A percentile compares a stretch with the other conserved stretches of the same genome.
phyloP scores from a whole-genome alignment of 306 rosid genomes.

The Trifolium fragiferum region DNA sequence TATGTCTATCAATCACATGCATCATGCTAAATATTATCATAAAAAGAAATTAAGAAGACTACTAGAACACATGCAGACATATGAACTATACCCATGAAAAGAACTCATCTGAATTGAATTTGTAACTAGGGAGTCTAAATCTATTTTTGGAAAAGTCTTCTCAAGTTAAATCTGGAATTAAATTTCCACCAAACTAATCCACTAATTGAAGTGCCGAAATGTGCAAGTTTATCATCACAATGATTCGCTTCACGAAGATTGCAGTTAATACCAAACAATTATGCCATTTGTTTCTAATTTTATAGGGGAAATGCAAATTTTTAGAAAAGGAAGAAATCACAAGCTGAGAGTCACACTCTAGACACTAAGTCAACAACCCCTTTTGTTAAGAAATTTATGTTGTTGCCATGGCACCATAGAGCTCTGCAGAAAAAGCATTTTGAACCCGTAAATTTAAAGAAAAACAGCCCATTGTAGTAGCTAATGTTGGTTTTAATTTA shows the following conservation, averaged over 20 bases:
- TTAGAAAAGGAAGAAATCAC: neutral
- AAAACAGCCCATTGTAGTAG: neutral
- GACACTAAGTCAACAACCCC: neutral
- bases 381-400: too few species aligned
- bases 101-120: too few species aligned
- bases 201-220: neutral
- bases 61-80: too few species aligned
- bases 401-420: neutral
- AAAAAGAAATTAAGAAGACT: too few species aligned
- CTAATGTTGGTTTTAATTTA: neutral
- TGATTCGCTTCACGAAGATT: neutral
- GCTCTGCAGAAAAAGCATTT: neutral
- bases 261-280: too few species aligned
- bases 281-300: neutral
- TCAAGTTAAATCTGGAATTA: neutral
- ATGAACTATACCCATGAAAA: too few species aligned
- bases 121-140: neutral
- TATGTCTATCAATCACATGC: neutral
- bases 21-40: too few species aligned
- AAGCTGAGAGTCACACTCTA: neutral
- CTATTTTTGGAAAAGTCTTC: neutral
- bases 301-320: neutral
- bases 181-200: neutral
- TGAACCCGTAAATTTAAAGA: neutral
- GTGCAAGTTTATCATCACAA: neutral